Base-by-base conservation (phyloP, 441 rosid species). In the Euphorbia schlechtendalii region DNA sequence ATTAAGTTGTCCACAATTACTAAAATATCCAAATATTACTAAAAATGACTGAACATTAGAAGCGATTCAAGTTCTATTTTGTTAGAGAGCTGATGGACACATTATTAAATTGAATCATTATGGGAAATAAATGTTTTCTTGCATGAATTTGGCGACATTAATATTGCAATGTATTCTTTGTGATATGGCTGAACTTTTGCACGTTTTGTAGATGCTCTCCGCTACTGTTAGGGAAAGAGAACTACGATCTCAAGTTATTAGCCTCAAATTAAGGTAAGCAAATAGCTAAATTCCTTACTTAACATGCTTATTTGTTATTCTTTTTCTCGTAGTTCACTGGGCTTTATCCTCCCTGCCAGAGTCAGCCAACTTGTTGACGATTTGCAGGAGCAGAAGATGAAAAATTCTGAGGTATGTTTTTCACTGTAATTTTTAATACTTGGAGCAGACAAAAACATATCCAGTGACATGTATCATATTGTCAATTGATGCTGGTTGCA, bases 351-450 rank as follows among this genome's bases (percentile, higher is more conserved):
- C 45, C 13, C 22, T 34, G 34, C 61, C 61, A 58, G 61, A 20
- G 40, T 58, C 5, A 10, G n/a, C 22, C 21, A 58, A 18, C 61
- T 34, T 18, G 25, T 34, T 58, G 61, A 58, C 17, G 61, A 58
- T 14, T n/a, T 58, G 61, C 61, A 58, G 27, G 45, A 58, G 18
- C 61, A 58, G 21, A 58, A 34, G 34, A 58, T 34, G 8, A 58
- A 18, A 58, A 58, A 34, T 58, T 58, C 27, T 36, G 45, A 58
- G 61, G 61, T 58, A 58, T 34, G 61, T 58, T 17, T 17, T n/a
- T n/a, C n/a, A n/a, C n/a, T n/a, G n/a, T n/a, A n/a, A n/a, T n/a
- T n/a, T n/a, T n/a, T n/a, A n/a, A n/a, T n/a, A n/a, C n/a, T n/a
- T n/a, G n/a, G n/a, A n/a, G n/a, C n/a, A n/a, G n/a, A n/a, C n/a